These are phyloP conservation scores for Suillus ampliporus DNA, from an alignment of 768 basidiomycete genomes.

Conservation along the genomic window DNA sequence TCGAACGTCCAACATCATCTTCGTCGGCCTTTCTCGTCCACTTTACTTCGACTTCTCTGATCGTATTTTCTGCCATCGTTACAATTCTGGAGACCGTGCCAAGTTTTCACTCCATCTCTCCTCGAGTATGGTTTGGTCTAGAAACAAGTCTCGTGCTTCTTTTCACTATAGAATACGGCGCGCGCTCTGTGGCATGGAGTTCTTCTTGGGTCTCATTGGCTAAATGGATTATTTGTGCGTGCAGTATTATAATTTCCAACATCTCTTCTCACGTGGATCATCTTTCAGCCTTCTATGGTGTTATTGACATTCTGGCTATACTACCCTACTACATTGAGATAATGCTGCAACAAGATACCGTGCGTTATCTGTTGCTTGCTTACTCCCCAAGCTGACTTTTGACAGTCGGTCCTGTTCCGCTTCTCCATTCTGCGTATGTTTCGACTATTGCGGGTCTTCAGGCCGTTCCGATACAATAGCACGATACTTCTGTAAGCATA, in stretches of 20 bases:
- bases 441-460: slow-evolving; percentile 85
- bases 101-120: slow-evolving; percentile 70
- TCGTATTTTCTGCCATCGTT: slow-evolving; percentile 74
- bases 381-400: background rate
- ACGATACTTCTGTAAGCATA: slow-evolving; percentile 76
- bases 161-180: slow-evolving; percentile 86
- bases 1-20: slow-evolving; percentile 83
- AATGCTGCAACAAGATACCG: slow-evolving; percentile 83
- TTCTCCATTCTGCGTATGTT: slow-evolving; percentile 93
- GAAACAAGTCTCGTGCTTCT: slow-evolving; percentile 85
- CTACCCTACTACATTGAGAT: slow-evolving; percentile 91
- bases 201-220: slow-evolving; percentile 62
- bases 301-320: slow-evolving; percentile 86
- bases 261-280: slow-evolving; percentile 9
- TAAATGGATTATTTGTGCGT: slow-evolving; percentile 73
- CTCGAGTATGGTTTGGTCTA: slow-evolving; percentile 82
- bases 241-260: background rate
- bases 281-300: slow-evolving; percentile 74
- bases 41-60: slow-evolving; percentile 69
- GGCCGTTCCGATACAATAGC: slow-evolving; percentile 85
- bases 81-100: slow-evolving; percentile 85
- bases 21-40: slow-evolving; percentile 78
- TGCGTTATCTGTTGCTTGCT: slow-evolving; percentile 40
- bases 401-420: slow-evolving; percentile 81
- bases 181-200: slow-evolving; percentile 78